Conservation (phyloP, 2,329 filamentous ascomycete species). For the Penicillium thymicola region DNA sequence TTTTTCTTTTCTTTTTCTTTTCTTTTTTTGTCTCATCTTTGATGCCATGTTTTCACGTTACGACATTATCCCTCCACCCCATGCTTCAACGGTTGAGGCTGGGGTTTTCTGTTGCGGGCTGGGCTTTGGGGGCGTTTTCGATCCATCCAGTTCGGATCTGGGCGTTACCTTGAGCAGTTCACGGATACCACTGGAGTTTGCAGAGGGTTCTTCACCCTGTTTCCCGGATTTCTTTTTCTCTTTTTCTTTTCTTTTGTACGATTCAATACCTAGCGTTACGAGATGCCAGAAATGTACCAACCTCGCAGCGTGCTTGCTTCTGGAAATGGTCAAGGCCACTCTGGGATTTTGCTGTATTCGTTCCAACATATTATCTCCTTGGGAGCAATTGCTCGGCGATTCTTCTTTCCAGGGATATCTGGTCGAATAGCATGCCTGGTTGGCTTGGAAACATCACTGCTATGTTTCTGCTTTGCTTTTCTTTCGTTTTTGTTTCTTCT, state of each 20-base stretch:
- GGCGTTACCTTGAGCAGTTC: slow-evolving; percentile 4
- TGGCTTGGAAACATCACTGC: neutral
- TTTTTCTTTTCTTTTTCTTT: slow-evolving; percentile 9
- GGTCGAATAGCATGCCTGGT: neutral
- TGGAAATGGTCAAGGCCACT: neutral
- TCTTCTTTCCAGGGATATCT: neutral
- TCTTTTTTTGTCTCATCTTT: slow-evolving; percentile 10
- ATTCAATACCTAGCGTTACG: slow-evolving; percentile 17
- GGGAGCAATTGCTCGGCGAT: neutral
- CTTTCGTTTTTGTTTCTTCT: neutral
- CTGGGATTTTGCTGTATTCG: neutral
- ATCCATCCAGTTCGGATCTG: slow-evolving; percentile 1
- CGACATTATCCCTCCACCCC: slow-evolving; percentile 8
- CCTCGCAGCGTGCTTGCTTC: slow-evolving; percentile 4
- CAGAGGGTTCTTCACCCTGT: slow-evolving; percentile 16
- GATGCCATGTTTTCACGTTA: slow-evolving; percentile 21
- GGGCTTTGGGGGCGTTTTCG: slow-evolving; percentile 4
- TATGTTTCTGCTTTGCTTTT: neutral
- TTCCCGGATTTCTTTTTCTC: slow-evolving; percentile 11
- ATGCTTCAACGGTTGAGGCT: slow-evolving; percentile 14
- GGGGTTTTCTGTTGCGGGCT: slow-evolving; percentile 5
- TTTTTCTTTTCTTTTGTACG: slow-evolving; percentile 23
- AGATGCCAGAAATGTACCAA: slow-evolving; percentile 23
- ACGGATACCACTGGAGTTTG: slow-evolving; percentile 21
- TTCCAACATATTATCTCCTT: neutral